These are phyloP conservation scores for Aeschynomene evenia DNA, from an alignment of 306 rosid species.

Conservation along the genomic window DNA sequence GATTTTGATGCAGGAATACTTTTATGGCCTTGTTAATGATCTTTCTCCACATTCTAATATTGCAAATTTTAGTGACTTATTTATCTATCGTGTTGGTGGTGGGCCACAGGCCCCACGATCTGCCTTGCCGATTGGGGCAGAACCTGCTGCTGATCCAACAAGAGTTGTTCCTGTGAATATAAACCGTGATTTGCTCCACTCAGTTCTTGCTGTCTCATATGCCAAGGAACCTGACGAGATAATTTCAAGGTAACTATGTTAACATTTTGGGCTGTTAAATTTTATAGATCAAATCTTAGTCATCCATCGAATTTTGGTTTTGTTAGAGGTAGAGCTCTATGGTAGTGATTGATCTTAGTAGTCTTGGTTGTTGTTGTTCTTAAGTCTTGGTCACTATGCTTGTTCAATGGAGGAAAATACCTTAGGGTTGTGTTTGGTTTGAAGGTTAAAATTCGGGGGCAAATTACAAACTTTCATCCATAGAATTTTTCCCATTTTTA, in stretches of 20 bases:
- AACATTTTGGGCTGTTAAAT: conserved; percentile 1
- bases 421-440: no score
- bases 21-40: conserved; percentile 88
- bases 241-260: conserved; percentile 74
- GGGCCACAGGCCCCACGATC: conserved; percentile 99
- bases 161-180: conserved; percentile 81
- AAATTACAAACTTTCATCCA: no score
- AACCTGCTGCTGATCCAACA: conserved; percentile 95
- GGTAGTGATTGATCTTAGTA: background rate
- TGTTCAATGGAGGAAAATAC: background rate
- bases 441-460: no score
- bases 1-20: conserved; percentile 74
- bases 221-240: conserved; percentile 95
- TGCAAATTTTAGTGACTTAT: conserved; percentile 74
- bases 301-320: conserved; percentile 52
- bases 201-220: conserved; percentile 84
- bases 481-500: no score
- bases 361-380: background rate
- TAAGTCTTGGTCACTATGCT: background rate
- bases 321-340: background rate
- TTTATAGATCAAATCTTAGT: background rate
- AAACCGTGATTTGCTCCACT: conserved; percentile 79
- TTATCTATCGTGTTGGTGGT: conserved; percentile 86
- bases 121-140: conserved; percentile 97
- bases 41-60: conserved; percentile 90